These are phyloP conservation scores for Rhodotorula sphaerocarpa DNA, from an alignment of 768 basidiomycete genomes.

Conservation along the genomic window DNA sequence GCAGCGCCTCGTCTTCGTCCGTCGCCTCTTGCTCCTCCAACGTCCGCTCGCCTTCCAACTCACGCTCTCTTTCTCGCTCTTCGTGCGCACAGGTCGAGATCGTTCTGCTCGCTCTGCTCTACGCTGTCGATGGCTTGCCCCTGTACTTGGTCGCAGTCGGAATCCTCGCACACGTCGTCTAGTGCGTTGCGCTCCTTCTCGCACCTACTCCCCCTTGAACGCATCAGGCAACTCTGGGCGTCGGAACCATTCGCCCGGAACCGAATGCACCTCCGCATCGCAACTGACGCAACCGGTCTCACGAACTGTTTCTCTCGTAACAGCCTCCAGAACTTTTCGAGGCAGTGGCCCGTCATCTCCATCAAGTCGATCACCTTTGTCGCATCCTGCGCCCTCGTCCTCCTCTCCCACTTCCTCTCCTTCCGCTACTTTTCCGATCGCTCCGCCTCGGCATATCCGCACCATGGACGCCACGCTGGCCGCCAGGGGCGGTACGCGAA, in stretches of 20 bases:
- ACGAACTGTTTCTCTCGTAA: background rate
- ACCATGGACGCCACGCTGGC: constrained; percentile 13
- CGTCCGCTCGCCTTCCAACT: background rate
- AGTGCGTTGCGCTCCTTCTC: constrained; percentile 50
- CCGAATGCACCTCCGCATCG: background rate
- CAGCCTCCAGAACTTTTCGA: constrained; percentile 64
- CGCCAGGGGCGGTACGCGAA: background rate
- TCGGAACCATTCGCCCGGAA: no score
- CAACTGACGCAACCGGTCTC: background rate
- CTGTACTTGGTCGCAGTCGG: constrained; percentile 67
- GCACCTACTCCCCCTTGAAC: background rate
- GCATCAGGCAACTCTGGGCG: background rate
- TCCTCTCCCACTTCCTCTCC: constrained; percentile 89
- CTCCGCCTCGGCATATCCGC: constrained; percentile 16
- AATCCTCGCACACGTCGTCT: constrained; percentile 72
- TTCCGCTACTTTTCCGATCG: constrained; percentile 78
- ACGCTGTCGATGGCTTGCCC: constrained; percentile 71
- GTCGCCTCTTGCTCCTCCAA: no score
- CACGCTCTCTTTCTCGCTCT: background rate
- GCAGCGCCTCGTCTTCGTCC: constrained; percentile 54
- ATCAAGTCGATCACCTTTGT: constrained; percentile 77
- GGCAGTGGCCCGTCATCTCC: constrained; percentile 84
- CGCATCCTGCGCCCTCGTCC: constrained; percentile 71
- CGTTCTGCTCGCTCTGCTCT: constrained; percentile 64
- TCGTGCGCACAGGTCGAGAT: constrained; percentile 58